Evolutionary conservation across 129 eudicot species (phyloP).

Genomic region (Escallonia rubra): DNA sequence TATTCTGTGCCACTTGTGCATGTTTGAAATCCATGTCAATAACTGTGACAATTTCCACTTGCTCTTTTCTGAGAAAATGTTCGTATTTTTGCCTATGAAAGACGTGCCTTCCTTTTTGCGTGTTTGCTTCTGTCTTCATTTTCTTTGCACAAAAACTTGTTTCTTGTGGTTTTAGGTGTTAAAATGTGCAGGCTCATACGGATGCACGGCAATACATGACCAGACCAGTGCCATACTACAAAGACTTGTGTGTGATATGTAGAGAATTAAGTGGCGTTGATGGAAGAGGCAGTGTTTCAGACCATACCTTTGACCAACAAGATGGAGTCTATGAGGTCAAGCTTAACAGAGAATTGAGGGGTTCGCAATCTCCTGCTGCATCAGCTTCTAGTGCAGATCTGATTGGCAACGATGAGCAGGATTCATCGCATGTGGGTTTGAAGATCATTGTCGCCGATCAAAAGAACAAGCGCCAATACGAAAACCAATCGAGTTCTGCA

Average conservation of each 20-base stretch:
- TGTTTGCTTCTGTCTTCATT: background rate
- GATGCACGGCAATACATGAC: constrained; percentile 53
- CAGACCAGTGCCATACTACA: constrained; percentile 44
- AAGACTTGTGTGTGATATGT: constrained; percentile 30
- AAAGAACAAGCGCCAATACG: constrained; percentile 17
- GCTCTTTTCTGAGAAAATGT: too few relatives aligned
- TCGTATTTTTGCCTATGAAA: too few relatives aligned
- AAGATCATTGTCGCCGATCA: constrained; percentile 4
- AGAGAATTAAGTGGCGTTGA: constrained; percentile 18
- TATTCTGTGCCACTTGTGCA: background rate
- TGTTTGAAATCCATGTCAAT: background rate
- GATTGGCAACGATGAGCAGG: constrained; percentile 6
- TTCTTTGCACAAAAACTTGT: background rate
- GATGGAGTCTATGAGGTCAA: constrained; percentile 7
- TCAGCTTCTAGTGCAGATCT: constrained; percentile 22
- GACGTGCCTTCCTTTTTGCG: background rate
- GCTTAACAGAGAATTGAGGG: background rate
- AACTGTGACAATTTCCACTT: too few relatives aligned
- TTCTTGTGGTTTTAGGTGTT: background rate
- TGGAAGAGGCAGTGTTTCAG: constrained; percentile 25
- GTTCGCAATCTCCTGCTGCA: constrained; percentile 12
- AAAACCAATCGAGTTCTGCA: constrained; percentile 11
- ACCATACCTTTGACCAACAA: constrained; percentile 13
- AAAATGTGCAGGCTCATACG: constrained; percentile 34
- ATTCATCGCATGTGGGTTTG: constrained; percentile 21